A percentile compares a stretch with the other conserved stretches of the same genome.
Evolutionary conservation across 1,139 yeast genomes (phyloP).

Genomic region (Kazachstania sp.): DNA sequence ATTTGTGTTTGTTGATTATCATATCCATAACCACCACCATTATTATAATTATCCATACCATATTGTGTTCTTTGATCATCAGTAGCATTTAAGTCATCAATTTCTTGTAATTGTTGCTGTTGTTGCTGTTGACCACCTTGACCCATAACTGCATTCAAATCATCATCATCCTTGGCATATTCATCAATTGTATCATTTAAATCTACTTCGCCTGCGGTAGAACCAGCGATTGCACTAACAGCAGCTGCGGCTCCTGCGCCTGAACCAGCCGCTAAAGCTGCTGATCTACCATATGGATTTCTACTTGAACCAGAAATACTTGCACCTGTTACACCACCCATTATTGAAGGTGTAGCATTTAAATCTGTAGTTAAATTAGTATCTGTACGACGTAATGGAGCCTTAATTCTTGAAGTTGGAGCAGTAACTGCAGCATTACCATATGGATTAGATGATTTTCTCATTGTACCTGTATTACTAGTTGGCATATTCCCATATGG

Average conservation of each 20-base stretch:
- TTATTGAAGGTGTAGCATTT: not conserved
- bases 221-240: not conserved
- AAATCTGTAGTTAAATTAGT: conserved; percentile 1
- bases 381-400: not conserved
- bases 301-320: not conserved
- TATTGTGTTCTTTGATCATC: conserved; percentile 1
- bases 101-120: conserved; percentile 6
- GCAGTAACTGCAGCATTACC: not conserved
- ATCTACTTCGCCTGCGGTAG: conserved; percentile 10
- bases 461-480: not conserved
- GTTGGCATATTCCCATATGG: conserved; percentile 1
- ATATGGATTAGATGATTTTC: conserved; percentile 1
- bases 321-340: not conserved
- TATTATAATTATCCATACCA: not conserved
- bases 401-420: not conserved
- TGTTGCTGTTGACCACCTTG: conserved; percentile 10
- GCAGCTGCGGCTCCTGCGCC: not conserved
- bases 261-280: not conserved
- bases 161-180: conserved; percentile 7
- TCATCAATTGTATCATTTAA: conserved; percentile 20
- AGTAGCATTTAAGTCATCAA: not conserved
- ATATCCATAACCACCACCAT: not conserved
- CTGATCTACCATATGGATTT: not conserved
- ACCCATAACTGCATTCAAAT: conserved; percentile 5
- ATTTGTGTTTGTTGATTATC: not conserved